These are phyloP conservation scores for Aureobasidium sp. DNA, from an alignment of 2,329 filamentous ascomycete species.

Conservation along the genomic window DNA sequence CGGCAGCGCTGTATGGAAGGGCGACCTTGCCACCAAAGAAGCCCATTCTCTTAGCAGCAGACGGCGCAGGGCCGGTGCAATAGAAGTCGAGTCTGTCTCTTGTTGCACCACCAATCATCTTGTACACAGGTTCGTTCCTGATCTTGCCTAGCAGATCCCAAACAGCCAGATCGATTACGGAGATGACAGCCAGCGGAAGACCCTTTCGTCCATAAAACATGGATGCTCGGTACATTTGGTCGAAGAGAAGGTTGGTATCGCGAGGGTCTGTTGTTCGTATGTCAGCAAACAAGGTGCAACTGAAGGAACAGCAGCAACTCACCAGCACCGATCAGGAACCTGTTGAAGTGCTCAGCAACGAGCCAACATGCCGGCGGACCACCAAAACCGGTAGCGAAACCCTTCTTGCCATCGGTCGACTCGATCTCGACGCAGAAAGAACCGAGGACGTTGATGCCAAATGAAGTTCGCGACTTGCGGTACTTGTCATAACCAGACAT, in stretches of 20 bases:
- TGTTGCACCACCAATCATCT: slow-evolving; percentile 85
- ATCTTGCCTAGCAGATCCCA: slow-evolving; percentile 93
- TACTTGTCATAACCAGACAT: slow-evolving; percentile 88
- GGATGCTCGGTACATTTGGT: slow-evolving; percentile 91
- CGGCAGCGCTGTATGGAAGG: slow-evolving; percentile 80
- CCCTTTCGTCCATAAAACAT: slow-evolving; percentile 98
- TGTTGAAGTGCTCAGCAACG: slow-evolving; percentile 84
- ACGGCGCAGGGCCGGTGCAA: slow-evolving; percentile 83
- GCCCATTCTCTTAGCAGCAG: slow-evolving; percentile 72
- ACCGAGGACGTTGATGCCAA: slow-evolving; percentile 91
- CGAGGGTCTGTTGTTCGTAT: slow-evolving; percentile 58
- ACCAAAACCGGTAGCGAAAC: slow-evolving; percentile 89
- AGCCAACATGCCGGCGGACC: slow-evolving; percentile 92
- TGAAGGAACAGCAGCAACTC: slow-evolving; percentile 16
- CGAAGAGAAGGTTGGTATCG: slow-evolving; percentile 85
- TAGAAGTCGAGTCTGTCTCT: slow-evolving; percentile 80
- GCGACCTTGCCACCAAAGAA: slow-evolving; percentile 90
- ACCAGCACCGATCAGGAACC: slow-evolving; percentile 77
- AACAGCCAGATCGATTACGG: slow-evolving; percentile 83
- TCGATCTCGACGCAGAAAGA: slow-evolving; percentile 89
- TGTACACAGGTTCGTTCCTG: slow-evolving; percentile 87
- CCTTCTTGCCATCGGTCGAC: slow-evolving; percentile 81
- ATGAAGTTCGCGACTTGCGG: slow-evolving; percentile 77
- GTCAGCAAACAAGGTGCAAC: slow-evolving; percentile 13
- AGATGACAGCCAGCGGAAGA: slow-evolving; percentile 81